phyloP scores from a whole-genome alignment of 2,329 filamentous ascomycete genomes.

The Aspergillus awamori region DNA sequence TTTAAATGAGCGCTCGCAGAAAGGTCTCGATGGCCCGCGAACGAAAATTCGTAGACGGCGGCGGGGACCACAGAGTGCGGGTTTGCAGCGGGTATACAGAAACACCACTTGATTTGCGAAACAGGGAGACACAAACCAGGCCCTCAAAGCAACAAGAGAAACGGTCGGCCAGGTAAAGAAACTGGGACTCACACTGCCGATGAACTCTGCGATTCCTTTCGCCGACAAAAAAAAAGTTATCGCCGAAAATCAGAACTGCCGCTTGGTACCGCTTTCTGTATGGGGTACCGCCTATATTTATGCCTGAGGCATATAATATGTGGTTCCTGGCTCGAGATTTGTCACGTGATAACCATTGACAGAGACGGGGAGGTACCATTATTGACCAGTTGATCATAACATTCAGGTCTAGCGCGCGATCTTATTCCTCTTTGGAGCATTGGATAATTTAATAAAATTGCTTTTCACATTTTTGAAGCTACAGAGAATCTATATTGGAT shows the following conservation, averaged over 20 bases:
- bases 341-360: neutral
- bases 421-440: no score
- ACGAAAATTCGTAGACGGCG: constrained; percentile 6
- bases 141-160: constrained; percentile 1
- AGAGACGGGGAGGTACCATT: no score
- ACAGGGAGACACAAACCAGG: constrained; percentile 1
- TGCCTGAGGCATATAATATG: neutral
- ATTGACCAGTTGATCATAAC: no score
- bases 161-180: constrained; percentile 6
- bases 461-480: no score
- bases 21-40: neutral
- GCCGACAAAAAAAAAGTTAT: constrained; percentile 35
- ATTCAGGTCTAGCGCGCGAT: no score
- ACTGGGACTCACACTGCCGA: constrained; percentile 1
- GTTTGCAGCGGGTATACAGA: neutral
- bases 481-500: no score
- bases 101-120: constrained; percentile 1
- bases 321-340: neutral
- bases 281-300: constrained; percentile 22
- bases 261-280: constrained; percentile 14
- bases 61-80: constrained; percentile 2
- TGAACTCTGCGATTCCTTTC: neutral
- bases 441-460: no score
- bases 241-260: constrained; percentile 27
- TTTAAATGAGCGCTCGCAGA: neutral